Conservation (phyloP, 257 asterid species). For the Gentiana straminea region DNA sequence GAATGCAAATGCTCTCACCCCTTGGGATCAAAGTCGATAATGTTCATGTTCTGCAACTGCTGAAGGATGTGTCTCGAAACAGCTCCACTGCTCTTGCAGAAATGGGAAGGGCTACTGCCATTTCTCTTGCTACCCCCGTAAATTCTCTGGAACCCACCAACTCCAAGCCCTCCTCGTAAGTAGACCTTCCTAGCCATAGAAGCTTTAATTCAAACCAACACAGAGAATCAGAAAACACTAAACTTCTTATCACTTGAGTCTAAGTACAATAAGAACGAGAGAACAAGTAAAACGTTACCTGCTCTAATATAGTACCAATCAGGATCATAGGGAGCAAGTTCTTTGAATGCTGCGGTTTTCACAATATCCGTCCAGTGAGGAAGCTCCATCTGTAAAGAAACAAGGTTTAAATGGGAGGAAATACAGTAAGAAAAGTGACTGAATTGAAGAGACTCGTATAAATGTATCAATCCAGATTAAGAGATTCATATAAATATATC, state of each 20-base stretch:
- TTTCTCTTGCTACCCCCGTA: slow-evolving; percentile 99
- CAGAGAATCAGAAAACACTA: not conserved
- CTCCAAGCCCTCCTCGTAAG: slow-evolving; percentile 84
- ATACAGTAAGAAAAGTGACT: not conserved
- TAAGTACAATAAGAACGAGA: no score
- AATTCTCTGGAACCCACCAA: slow-evolving; percentile 75
- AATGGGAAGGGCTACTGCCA: slow-evolving; percentile 83
- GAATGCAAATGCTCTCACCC: slow-evolving; percentile 39
- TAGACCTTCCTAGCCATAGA: slow-evolving; percentile 95
- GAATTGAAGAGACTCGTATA: no score
- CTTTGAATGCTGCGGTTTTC: slow-evolving; percentile 78
- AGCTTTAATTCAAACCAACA: slow-evolving; percentile 32
- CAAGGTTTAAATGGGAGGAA: not conserved
- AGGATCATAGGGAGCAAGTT: slow-evolving; percentile 88
- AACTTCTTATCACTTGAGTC: not conserved
- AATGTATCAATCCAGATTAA: no score
- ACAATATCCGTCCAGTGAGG: slow-evolving; percentile 94
- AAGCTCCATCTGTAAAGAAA: slow-evolving; percentile 54
- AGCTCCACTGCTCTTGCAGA: slow-evolving; percentile 86
- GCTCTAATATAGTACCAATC: slow-evolving; percentile 97
- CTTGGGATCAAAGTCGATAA: slow-evolving; percentile 58
- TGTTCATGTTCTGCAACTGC: slow-evolving; percentile 67
- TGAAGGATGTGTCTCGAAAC: slow-evolving; percentile 87
- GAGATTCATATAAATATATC: no score
- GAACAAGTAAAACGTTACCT: slow-evolving; percentile 26